These are phyloP conservation scores for Colletotrichum sansevieriae DNA, from an alignment of 2,329 filamentous ascomycete genomes.

Conservation along the genomic window DNA sequence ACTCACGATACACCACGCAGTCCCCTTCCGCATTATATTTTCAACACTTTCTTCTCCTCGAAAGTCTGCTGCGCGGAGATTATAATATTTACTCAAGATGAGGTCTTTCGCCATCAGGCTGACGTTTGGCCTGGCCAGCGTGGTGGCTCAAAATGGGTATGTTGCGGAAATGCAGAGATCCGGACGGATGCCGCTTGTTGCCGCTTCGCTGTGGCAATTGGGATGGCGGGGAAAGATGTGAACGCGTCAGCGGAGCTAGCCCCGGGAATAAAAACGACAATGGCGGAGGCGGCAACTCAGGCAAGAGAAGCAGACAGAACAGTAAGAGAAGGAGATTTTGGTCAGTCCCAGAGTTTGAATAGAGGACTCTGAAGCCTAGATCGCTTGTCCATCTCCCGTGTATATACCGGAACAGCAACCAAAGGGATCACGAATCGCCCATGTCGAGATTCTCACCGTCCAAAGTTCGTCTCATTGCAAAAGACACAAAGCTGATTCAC, in stretches of 20 bases:
- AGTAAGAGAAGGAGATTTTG: background rate
- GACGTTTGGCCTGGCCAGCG: background rate
- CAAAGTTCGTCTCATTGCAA: too few species aligned
- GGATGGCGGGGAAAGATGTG: slow-evolving; percentile 25
- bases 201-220: slow-evolving; percentile 24
- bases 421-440: too few species aligned
- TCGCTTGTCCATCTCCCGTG: too few species aligned
- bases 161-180: background rate
- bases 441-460: too few species aligned
- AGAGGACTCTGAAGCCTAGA: too few species aligned
- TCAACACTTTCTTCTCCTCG: background rate
- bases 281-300: background rate
- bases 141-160: slow-evolving; percentile 13
- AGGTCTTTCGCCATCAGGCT: slow-evolving; percentile 1
- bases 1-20: too few species aligned
- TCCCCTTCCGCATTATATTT: too few species aligned
- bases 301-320: background rate
- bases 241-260: slow-evolving; percentile 18
- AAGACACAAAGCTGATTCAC: too few species aligned
- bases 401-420: too few species aligned
- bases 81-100: background rate
- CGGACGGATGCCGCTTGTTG: slow-evolving; percentile 16
- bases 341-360: too few species aligned
- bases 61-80: slow-evolving; percentile 1
- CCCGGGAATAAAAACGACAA: background rate